These are phyloP conservation scores for Helotiales sp. DNA, from an alignment of 2,329 filamentous ascomycete species.

Conservation along the genomic window DNA sequence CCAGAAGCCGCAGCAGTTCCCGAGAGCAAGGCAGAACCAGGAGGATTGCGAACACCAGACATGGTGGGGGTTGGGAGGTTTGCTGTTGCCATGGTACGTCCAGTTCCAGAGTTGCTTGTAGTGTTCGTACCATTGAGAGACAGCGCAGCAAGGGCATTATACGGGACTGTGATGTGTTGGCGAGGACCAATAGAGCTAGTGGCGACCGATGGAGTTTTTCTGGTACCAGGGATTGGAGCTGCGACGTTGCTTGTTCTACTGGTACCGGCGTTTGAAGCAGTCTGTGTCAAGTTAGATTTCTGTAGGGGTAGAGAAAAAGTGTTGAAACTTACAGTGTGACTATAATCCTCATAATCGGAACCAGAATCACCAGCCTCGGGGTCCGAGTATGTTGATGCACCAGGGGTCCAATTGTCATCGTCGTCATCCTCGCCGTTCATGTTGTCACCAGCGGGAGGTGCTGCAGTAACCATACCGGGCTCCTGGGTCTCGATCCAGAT, in stretches of 20 bases:
- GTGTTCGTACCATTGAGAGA: neutral
- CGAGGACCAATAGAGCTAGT: neutral
- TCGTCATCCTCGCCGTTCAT: constrained; percentile 30
- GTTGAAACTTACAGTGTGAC: constrained; percentile 3
- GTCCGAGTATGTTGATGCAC: constrained; percentile 4
- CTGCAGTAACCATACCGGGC: constrained; percentile 7
- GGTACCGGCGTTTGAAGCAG: neutral
- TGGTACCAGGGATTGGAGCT: neutral
- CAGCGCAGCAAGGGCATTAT: neutral
- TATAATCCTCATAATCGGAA: constrained; percentile 16
- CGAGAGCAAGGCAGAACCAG: neutral
- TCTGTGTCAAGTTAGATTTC: neutral
- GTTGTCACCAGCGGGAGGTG: constrained; percentile 31
- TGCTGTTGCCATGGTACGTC: neutral
- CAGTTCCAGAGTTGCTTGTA: neutral
- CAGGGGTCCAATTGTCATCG: neutral
- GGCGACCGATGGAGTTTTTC: neutral
- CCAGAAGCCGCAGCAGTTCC: neutral
- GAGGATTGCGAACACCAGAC: neutral
- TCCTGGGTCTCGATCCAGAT: constrained; percentile 27
- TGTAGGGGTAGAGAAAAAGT: neutral
- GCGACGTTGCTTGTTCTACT: neutral
- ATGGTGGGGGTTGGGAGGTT: neutral
- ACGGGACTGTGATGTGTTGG: neutral
- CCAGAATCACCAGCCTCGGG: constrained; percentile 20